Base-by-base conservation (phyloP, 1,139 yeast genomes). In the Pichia sp. region DNA sequence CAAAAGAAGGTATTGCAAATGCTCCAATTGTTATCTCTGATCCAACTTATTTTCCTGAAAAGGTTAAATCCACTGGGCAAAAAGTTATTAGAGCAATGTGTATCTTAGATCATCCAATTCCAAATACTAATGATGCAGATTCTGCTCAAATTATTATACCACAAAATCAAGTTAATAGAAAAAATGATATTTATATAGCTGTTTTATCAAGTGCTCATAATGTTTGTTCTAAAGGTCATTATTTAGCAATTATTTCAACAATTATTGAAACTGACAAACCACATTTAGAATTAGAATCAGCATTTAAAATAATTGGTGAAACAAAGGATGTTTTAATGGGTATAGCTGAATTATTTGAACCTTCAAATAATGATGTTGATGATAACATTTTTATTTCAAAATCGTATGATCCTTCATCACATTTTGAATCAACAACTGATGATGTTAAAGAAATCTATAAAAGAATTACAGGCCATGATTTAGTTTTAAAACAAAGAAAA, bases 21-120 rank as follows among this genome's bases (percentile, higher is more conserved):
- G 96, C 99, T 0, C 96, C 96, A 60, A 75, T 90, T 57, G 96
- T 93, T 44, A 90, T 93, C 73, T 97, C 97, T 38, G 99, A 93
- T 69, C 99, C 99, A 54, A 93, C 99, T 18, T 93, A 93, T 68
- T 93, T 93, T 82, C 97, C 98, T 2, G 88, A 85, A 45, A 84
- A 82, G 70, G 97, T 93, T 55, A 77, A 80, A 67, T 81, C 87
- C 68, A 84, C 93, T 5, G 97, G 96, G 38, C 82, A 85, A 61
- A 83, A 78, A 66, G 96, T 95, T 50, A 90, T 93, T 60, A 82
- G 99, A 68, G 97, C 98, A 53, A 91, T 95, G 77, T 90, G 98
- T 69, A 79, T 93, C 55, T 74, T 95, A 68, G 87, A 91, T 64
- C 97, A 90, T 67, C 95, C 97, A 25, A 77, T 93, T 51, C 87